phyloP scores from a whole-genome alignment of 805 yeast species.

The Nakazawaea ambrosiae region DNA sequence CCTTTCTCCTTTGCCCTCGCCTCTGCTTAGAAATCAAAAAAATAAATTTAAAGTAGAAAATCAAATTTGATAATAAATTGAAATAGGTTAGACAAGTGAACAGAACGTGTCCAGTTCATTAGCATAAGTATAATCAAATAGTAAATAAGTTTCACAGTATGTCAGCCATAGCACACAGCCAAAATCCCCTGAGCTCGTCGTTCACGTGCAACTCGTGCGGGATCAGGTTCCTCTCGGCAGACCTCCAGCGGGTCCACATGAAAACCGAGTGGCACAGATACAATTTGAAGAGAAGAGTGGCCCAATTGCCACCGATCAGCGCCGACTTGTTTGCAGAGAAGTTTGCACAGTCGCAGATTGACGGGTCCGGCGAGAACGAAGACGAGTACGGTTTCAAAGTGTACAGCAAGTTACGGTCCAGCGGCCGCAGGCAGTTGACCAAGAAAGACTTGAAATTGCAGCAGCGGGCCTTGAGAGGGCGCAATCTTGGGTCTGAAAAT shows the following conservation, averaged over 20 bases:
- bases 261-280: conserved; percentile 98
- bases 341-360: conserved; percentile 9
- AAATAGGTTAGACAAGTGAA: too few species aligned
- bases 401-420: conserved; percentile 19
- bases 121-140: too few species aligned
- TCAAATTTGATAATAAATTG: too few species aligned
- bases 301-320: conserved; percentile 66
- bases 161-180: conserved; percentile 24
- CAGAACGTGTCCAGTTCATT: too few species aligned
- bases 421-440: conserved; percentile 30
- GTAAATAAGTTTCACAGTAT: too few species aligned
- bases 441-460: conserved; percentile 27
- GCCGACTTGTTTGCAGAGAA: conserved; percentile 43
- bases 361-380: conserved; percentile 22
- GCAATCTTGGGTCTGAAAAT: conserved; percentile 12
- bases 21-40: too few species aligned
- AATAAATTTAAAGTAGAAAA: too few species aligned
- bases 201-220: conserved; percentile 86
- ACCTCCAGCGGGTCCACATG: conserved; percentile 88
- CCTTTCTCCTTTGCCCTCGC: too few species aligned
- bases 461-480: conserved; percentile 20
- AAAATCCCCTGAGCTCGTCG: conserved; percentile 21
- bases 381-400: conserved; percentile 51
- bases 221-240: conserved; percentile 74
- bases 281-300: conserved; percentile 89